These are phyloP conservation scores for Globisporangium nunn DNA, from an alignment of 352 stramenopile species.

Conservation along the genomic window DNA sequence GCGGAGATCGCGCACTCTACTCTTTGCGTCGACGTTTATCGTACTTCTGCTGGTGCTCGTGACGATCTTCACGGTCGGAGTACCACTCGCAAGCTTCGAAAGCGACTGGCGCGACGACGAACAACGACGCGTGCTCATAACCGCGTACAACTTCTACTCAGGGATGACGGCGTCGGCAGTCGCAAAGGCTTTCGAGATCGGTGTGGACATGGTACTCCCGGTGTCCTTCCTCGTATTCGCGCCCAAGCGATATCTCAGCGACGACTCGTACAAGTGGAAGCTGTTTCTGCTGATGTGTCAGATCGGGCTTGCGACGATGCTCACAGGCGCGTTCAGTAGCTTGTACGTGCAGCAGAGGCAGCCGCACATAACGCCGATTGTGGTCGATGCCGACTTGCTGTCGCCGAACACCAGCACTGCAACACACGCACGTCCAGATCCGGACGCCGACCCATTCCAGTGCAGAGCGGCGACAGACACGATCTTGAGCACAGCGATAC, in stretches of 20 bases:
- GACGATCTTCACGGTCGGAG: slow-evolving; percentile 19
- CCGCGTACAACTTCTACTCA: slow-evolving; percentile 50
- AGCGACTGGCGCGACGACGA: slow-evolving; percentile 9
- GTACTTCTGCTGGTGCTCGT: slow-evolving; percentile 19
- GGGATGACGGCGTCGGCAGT: slow-evolving; percentile 25
- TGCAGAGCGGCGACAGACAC: slow-evolving; percentile 21
- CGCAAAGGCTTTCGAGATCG: slow-evolving; percentile 36
- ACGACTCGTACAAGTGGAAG: slow-evolving; percentile 35
- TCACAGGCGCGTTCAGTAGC: slow-evolving; percentile 40
- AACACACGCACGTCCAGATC: not conserved
- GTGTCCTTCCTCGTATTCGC: slow-evolving; percentile 34
- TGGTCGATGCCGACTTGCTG: slow-evolving; percentile 24
- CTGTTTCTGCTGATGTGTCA: slow-evolving; percentile 19
- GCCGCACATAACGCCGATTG: slow-evolving; percentile 18
- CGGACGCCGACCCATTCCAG: slow-evolving; percentile 8
- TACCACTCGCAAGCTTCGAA: slow-evolving; percentile 19
- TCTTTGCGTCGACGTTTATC: slow-evolving; percentile 17
- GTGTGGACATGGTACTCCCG: slow-evolving; percentile 27
- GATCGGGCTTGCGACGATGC: slow-evolving; percentile 18
- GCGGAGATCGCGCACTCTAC: slow-evolving; percentile 15
- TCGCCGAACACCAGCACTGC: not conserved
- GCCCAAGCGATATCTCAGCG: slow-evolving; percentile 26
- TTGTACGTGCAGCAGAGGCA: slow-evolving; percentile 32
- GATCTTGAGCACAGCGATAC: slow-evolving; percentile 26
- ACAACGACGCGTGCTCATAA: slow-evolving; percentile 12